phyloP scores from a whole-genome alignment of 1,139 yeast species.

The Nakaseomyces delphensis region DNA sequence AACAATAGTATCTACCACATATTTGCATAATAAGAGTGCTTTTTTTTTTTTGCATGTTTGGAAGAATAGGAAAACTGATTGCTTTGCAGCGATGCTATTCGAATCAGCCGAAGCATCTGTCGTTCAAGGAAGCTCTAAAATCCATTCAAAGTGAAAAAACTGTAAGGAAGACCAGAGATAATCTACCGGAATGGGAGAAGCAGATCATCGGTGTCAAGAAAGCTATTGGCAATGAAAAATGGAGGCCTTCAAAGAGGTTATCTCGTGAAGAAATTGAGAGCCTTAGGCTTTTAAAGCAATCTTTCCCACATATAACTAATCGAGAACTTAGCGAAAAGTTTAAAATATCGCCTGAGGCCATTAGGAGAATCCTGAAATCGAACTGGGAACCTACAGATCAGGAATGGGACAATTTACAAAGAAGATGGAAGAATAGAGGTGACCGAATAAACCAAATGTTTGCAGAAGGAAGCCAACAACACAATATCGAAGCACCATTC shows the following conservation, averaged over 20 bases:
- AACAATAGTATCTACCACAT: neutral
- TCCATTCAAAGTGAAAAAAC: neutral
- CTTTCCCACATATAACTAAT: slow-evolving; percentile 52
- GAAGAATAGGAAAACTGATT: neutral
- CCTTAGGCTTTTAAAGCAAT: slow-evolving; percentile 46
- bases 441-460: slow-evolving; percentile 21
- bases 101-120: neutral
- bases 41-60: neutral
- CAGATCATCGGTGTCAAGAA: slow-evolving; percentile 53
- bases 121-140: neutral
- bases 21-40: no score
- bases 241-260: slow-evolving; percentile 65
- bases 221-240: slow-evolving; percentile 46
- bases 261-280: slow-evolving; percentile 66
- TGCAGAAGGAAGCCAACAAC: slow-evolving; percentile 6
- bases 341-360: slow-evolving; percentile 71
- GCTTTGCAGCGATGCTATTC: slow-evolving; percentile 2
- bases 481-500: neutral
- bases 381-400: slow-evolving; percentile 65
- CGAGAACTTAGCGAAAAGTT: slow-evolving; percentile 57
- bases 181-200: slow-evolving; percentile 47
- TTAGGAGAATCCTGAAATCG: slow-evolving; percentile 68
- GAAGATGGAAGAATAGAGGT: slow-evolving; percentile 46
- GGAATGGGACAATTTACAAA: slow-evolving; percentile 36
- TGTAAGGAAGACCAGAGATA: neutral